These are phyloP conservation scores for Fusarium humuli DNA, from an alignment of 2,329 filamentous ascomycete species.

Conservation along the genomic window DNA sequence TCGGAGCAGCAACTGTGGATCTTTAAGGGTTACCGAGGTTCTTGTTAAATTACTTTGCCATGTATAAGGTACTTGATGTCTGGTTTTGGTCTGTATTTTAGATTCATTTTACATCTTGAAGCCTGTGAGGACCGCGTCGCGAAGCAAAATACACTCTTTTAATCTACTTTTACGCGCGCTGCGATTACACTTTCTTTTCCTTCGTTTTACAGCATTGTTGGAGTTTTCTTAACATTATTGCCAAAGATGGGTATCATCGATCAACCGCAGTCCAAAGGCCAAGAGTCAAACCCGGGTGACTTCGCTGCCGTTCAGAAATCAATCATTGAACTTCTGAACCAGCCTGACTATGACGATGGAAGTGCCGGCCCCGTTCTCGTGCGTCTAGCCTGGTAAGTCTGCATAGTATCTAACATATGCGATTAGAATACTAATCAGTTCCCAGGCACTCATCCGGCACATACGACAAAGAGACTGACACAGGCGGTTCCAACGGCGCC, in stretches of 20 bases:
- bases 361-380: constrained; percentile 15
- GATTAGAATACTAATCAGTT: not conserved
- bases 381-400: constrained; percentile 8
- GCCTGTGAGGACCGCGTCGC: not conserved
- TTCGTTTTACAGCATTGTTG: not conserved
- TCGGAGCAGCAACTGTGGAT: not conserved
- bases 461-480: constrained; percentile 8
- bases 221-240: not conserved
- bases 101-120: not conserved
- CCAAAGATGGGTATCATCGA: not conserved
- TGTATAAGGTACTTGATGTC: not conserved
- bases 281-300: not conserved
- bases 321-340: not conserved
- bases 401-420: fast-evolving
- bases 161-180: not conserved
- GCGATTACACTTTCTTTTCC: not conserved
- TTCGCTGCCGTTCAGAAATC: not conserved
- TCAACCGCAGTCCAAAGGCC: not conserved
- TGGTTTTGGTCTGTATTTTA: not conserved
- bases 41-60: not conserved
- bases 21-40: not conserved
- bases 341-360: constrained; percentile 12
- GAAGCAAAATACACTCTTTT: not conserved
- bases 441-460: constrained; percentile 14
- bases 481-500: constrained; percentile 8